Conservation (phyloP, 2,329 filamentous ascomycete species). For the Sclerotinia minor region DNA sequence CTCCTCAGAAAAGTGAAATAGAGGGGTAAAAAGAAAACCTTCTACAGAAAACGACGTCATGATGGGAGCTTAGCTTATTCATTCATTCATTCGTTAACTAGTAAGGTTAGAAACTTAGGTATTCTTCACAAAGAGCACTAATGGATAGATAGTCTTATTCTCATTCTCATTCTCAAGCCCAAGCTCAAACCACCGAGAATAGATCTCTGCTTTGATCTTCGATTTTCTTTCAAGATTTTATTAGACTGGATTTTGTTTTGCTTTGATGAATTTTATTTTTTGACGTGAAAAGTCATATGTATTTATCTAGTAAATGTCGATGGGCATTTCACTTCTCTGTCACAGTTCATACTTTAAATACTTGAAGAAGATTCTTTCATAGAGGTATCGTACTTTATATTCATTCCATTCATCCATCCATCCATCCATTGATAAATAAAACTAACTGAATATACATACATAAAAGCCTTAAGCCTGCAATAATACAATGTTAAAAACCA, state of each 20-base stretch:
- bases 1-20: background rate
- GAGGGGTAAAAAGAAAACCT: background rate
- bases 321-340: background rate
- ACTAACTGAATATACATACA: conserved; percentile 11
- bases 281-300: too few relatives aligned
- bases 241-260: background rate
- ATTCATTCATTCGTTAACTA: background rate
- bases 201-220: background rate
- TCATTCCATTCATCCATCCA: background rate
- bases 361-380: background rate
- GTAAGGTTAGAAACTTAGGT: background rate
- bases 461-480: background rate
- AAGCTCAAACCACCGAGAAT: background rate
- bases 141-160: background rate
- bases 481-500: background rate
- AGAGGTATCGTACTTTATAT: background rate
- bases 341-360: background rate
- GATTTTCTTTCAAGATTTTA: background rate
- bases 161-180: background rate
- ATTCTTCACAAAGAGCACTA: background rate
- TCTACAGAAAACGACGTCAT: background rate
- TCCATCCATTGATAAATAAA: background rate
- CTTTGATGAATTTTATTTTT: background rate
- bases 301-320: background rate
- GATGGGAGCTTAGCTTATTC: too few relatives aligned